A percentile compares a stretch with the other conserved stretches of the same genome.
Conservation (phyloP, 2,329 filamentous ascomycete genomes). For the Furcasterigmium furcatum region DNA sequence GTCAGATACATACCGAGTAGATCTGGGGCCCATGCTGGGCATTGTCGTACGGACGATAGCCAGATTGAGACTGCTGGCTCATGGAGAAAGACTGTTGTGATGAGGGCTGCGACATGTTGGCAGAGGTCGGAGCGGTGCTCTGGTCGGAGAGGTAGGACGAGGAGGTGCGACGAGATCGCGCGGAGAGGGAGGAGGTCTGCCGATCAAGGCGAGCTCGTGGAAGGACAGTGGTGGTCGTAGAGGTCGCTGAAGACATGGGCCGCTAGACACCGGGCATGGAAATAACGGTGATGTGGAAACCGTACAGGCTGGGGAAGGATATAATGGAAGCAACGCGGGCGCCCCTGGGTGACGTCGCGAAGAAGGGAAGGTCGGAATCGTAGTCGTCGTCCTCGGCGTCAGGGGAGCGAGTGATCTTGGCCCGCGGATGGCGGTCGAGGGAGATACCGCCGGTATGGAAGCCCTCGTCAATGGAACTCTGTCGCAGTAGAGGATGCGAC, state of each 20-base stretch:
- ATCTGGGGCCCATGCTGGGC: slow-evolving; percentile 45
- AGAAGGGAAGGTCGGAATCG: no score
- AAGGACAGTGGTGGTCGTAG: slow-evolving; percentile 4
- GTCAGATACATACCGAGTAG: slow-evolving; percentile 50
- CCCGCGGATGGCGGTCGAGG: no score
- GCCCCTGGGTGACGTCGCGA: no score
- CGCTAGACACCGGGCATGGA: slow-evolving; percentile 5
- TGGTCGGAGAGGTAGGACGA: slow-evolving; percentile 1
- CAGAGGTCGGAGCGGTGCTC: slow-evolving; percentile 1
- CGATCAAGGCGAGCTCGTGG: not conserved
- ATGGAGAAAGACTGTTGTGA: slow-evolving; percentile 56
- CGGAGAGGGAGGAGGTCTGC: slow-evolving; percentile 8
- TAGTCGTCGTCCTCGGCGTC: no score
- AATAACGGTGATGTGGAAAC: no score
- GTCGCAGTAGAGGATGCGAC: no score
- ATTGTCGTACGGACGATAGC: slow-evolving; percentile 38
- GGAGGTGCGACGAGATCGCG: slow-evolving; percentile 5
- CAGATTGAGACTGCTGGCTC: slow-evolving; percentile 50
- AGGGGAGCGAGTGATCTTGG: no score
- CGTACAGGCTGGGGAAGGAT: no score
- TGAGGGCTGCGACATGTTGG: slow-evolving; percentile 37
- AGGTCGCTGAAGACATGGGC: slow-evolving; percentile 12
- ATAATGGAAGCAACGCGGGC: no score
- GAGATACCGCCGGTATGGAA: not conserved
- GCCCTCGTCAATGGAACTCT: no score